phyloP scores from a whole-genome alignment of 768 basidiomycete species.

The Hygrophoropsis aurantiaca region DNA sequence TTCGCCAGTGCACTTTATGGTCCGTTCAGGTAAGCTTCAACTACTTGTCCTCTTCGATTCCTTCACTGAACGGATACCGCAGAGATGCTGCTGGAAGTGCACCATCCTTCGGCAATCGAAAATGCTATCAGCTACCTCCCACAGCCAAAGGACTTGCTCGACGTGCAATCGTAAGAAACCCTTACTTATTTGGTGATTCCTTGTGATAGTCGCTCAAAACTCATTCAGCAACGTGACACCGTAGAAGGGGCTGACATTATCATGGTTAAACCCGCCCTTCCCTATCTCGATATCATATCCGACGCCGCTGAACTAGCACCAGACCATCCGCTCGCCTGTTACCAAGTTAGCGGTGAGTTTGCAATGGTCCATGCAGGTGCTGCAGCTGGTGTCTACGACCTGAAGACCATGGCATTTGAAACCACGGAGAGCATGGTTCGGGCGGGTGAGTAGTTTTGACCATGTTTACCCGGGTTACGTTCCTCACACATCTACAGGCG shows the following conservation, averaged over 20 bases:
- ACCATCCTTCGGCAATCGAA: slow-evolving; percentile 91
- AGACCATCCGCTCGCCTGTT: slow-evolving; percentile 92
- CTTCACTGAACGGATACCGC: slow-evolving; percentile 1
- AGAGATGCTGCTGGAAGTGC: slow-evolving; percentile 98
- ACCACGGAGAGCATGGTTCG: slow-evolving; percentile 87
- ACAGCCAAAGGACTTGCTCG: slow-evolving; percentile 85
- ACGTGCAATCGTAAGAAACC: slow-evolving; percentile 78
- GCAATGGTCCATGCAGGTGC: slow-evolving; percentile 98
- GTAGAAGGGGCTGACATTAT: slow-evolving; percentile 95
- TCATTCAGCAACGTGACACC: slow-evolving; percentile 75
- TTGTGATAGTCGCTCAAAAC: slow-evolving; percentile 5
- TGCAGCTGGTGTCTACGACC: slow-evolving; percentile 87
- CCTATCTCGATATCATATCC: slow-evolving; percentile 94
- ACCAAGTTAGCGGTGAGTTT: slow-evolving; percentile 97
- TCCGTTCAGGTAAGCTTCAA: slow-evolving; percentile 75
- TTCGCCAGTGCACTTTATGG: slow-evolving; percentile 96
- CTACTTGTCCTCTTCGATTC: background rate
- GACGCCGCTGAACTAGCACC: slow-evolving; percentile 81
- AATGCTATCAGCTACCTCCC: slow-evolving; percentile 97
- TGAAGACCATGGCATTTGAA: slow-evolving; percentile 94
- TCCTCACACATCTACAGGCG: slow-evolving; percentile 56
- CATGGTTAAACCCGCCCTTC: slow-evolving; percentile 97
- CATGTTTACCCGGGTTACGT: background rate
- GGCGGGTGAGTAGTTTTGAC: slow-evolving; percentile 61
- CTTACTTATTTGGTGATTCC: too few species aligned